These are phyloP conservation scores for Astrephomene gubernaculifera DNA, from an alignment of 139 green algal species.

Conservation along the genomic window DNA sequence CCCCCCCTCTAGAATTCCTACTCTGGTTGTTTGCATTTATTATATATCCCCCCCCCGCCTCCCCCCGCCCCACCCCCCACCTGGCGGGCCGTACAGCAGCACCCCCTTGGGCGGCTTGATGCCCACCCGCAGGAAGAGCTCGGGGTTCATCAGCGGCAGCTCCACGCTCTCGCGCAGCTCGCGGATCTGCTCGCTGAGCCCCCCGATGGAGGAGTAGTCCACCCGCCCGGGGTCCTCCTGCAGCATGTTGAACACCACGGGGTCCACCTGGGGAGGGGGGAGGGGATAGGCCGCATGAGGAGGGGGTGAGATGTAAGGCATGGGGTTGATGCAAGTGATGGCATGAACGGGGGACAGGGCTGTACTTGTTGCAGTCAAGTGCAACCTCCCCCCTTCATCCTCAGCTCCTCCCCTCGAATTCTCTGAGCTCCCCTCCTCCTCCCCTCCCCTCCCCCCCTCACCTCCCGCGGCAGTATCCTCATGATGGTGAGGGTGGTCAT, in stretches of 20 bases:
- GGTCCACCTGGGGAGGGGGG: conserved; percentile 80
- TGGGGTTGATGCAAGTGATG: too few species aligned
- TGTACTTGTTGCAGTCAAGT: too few species aligned
- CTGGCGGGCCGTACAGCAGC: conserved; percentile 84
- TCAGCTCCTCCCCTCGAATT: too few species aligned
- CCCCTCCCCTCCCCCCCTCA: conserved; percentile 46
- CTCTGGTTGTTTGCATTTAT: too few species aligned
- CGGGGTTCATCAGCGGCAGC: conserved; percentile 99
- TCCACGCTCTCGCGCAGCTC: conserved; percentile 98
- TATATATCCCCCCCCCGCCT: not conserved
- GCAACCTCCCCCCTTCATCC: too few species aligned
- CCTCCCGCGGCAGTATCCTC: conserved; percentile 95
- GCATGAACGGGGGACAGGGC: too few species aligned
- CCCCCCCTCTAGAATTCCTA: too few species aligned
- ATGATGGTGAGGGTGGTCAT: conserved; percentile 99
- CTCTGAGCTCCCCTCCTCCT: not conserved
- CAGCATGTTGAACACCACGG: conserved; percentile 99
- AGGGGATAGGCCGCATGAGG: not conserved
- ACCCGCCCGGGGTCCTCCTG: conserved; percentile 96
- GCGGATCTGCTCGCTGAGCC: conserved; percentile 94
- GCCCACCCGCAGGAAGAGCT: conserved; percentile 98
- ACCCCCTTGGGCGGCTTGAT: conserved; percentile 98
- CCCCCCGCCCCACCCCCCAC: not conserved
- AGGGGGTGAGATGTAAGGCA: not conserved
- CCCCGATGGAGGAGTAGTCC: conserved; percentile 97